Conservation (phyloP, 495 filamentous ascomycete genomes). For the Penicillium tannophilum region DNA sequence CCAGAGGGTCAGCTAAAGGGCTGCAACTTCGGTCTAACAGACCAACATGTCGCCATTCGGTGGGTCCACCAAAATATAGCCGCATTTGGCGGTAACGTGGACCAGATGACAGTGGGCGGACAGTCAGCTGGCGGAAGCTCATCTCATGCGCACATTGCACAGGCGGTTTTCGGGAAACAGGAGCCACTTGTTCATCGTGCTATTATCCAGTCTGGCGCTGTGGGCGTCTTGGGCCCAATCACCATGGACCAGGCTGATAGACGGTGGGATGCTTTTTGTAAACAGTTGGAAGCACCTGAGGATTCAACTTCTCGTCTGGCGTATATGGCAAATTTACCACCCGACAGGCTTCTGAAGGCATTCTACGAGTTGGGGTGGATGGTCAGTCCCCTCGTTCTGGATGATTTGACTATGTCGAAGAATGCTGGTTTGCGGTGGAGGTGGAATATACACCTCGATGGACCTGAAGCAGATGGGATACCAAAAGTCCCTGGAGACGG, state of each 20-base stretch:
- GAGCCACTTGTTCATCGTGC: not conserved
- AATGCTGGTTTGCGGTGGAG: not conserved
- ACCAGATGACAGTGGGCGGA: slow-evolving; percentile 4
- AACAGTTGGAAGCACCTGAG: not conserved
- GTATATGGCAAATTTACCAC: not conserved
- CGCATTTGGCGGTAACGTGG: slow-evolving; percentile 4
- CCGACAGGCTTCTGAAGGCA: not conserved
- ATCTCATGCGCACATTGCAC: not conserved
- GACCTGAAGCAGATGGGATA: not conserved
- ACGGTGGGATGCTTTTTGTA: not conserved
- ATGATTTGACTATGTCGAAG: not conserved
- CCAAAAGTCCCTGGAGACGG: not conserved
- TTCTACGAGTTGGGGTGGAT: not conserved
- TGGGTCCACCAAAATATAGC: slow-evolving; percentile 6
- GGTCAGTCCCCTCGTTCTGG: slow-evolving; percentile 1
- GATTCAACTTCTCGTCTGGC: not conserved
- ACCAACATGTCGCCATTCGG: slow-evolving; percentile 3
- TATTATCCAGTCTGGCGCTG: slow-evolving; percentile 2
- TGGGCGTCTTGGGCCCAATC: not conserved
- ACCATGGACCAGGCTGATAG: not conserved
- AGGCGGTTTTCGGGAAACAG: not conserved
- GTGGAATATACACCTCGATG: not conserved
- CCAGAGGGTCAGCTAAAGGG: not conserved
- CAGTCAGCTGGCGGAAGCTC: slow-evolving; percentile 8
- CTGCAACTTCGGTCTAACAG: slow-evolving; percentile 6